Percentiles rank a stretch among this genome's conserved stretches.
These are phyloP conservation scores for Hanseniaspora thailandica DNA, from an alignment of 805 yeast species.

Conservation along the genomic window DNA sequence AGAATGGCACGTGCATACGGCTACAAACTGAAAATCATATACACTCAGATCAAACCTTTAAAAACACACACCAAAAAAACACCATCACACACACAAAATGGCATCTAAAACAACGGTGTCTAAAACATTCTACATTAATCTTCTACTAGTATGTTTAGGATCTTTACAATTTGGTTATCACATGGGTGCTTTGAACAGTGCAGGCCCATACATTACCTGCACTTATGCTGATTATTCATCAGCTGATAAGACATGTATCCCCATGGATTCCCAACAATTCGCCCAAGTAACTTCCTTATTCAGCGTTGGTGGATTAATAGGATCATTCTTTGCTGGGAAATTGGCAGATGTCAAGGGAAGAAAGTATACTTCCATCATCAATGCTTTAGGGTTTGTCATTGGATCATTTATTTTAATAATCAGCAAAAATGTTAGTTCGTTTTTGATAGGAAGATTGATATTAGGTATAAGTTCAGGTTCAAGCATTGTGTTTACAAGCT, in stretches of 20 bases:
- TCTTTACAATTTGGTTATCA: slow-evolving; percentile 89
- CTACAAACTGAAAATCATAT: not conserved
- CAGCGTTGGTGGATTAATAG: slow-evolving; percentile 72
- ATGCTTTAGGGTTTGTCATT: slow-evolving; percentile 39
- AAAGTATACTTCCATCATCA: slow-evolving; percentile 39
- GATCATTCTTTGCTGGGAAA: slow-evolving; percentile 58
- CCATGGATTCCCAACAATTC: slow-evolving; percentile 43
- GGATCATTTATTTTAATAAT: slow-evolving; percentile 55
- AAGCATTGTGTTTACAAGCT: slow-evolving; percentile 73
- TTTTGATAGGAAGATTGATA: slow-evolving; percentile 59
- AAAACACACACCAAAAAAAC: not conserved
- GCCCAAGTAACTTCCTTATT: slow-evolving; percentile 70
- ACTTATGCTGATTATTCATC: slow-evolving; percentile 19
- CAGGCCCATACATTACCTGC: slow-evolving; percentile 61
- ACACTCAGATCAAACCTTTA: not conserved
- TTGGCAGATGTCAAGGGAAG: slow-evolving; percentile 61
- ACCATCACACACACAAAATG: not conserved
- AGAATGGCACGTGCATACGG: not conserved
- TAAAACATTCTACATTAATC: slow-evolving; percentile 31
- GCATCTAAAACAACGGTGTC: slow-evolving; percentile 22
- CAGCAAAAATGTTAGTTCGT: slow-evolving; percentile 32
- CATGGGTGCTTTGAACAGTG: slow-evolving; percentile 89
- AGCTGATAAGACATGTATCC: slow-evolving; percentile 42
- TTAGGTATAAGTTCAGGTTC: slow-evolving; percentile 83
- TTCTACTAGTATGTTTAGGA: slow-evolving; percentile 56